Conservation (phyloP, 257 asterid genomes). For the Cinchona pubescens region DNA sequence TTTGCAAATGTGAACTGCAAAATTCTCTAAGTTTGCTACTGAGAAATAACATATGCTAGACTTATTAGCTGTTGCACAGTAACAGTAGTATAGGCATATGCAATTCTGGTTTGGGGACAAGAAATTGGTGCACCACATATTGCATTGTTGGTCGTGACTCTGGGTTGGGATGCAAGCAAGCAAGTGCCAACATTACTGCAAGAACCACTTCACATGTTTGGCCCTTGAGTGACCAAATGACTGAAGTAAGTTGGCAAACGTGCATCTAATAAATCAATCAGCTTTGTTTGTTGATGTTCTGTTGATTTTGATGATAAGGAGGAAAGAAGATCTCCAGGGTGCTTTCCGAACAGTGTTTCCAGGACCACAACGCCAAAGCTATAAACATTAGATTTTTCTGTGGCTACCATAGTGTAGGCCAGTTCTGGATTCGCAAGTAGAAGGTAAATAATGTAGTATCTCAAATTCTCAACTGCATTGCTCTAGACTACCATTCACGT, state of each 20-base stretch:
- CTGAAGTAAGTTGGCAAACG: background rate
- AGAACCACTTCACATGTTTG: background rate
- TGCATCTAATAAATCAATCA: background rate
- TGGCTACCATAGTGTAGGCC: background rate
- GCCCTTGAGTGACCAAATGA: background rate
- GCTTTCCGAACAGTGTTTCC: background rate
- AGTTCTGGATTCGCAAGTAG: background rate
- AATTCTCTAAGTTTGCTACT: no score
- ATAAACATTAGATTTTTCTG: background rate
- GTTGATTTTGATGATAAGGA: background rate
- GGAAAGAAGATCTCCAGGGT: background rate
- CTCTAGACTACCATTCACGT: no score
- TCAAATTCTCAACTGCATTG: background rate
- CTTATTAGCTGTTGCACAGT: background rate
- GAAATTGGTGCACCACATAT: background rate
- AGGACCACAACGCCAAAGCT: background rate
- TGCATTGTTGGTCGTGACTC: constrained; percentile 14
- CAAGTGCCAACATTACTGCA: background rate
- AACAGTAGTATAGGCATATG: background rate
- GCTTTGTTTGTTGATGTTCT: background rate
- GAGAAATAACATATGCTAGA: no score
- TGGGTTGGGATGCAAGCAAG: background rate
- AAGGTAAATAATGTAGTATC: no score
- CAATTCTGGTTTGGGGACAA: background rate
- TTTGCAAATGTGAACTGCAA: no score